These are phyloP conservation scores for Candida manassasensis DNA, from an alignment of 805 yeast species.

Conservation along the genomic window DNA sequence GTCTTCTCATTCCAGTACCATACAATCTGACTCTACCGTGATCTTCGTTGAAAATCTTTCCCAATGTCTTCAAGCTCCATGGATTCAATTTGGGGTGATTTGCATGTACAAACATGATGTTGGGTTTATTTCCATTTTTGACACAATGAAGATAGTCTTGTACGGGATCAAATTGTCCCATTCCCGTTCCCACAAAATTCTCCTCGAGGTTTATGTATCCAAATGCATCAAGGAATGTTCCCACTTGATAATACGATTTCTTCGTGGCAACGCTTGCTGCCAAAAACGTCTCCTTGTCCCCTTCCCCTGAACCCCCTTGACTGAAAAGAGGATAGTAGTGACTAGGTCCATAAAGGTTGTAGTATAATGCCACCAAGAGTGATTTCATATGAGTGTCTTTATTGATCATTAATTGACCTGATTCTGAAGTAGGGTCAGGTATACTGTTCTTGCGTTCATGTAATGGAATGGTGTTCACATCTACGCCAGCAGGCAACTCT, in stretches of 20 bases:
- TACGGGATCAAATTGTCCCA: constrained; percentile 73
- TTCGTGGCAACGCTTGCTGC: constrained; percentile 58
- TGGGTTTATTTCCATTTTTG: constrained; percentile 16
- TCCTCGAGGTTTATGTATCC: constrained; percentile 37
- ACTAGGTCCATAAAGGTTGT: constrained; percentile 39
- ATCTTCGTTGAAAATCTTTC: constrained; percentile 35
- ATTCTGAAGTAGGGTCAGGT: constrained; percentile 32
- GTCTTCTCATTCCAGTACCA: constrained; percentile 50
- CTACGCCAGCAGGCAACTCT: constrained; percentile 4
- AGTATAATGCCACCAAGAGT: constrained; percentile 35
- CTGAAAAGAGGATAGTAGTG: constrained; percentile 40
- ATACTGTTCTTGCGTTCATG: constrained; percentile 29
- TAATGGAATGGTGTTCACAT: constrained; percentile 19
- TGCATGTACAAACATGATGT: constrained; percentile 55
- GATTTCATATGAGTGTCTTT: constrained; percentile 35
- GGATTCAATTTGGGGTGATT: constrained; percentile 68
- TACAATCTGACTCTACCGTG: constrained; percentile 52
- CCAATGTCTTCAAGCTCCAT: constrained; percentile 42
- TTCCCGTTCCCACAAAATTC: constrained; percentile 62
- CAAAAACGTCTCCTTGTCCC: constrained; percentile 74
- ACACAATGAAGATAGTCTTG: constrained; percentile 41
- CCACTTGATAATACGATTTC: constrained; percentile 51
- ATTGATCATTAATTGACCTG: constrained; percentile 40
- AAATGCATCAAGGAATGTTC: constrained; percentile 47
- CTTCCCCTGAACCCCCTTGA: constrained; percentile 60